phyloP scores from a whole-genome alignment of 768 basidiomycete species.

The Crucibulum laeve region DNA sequence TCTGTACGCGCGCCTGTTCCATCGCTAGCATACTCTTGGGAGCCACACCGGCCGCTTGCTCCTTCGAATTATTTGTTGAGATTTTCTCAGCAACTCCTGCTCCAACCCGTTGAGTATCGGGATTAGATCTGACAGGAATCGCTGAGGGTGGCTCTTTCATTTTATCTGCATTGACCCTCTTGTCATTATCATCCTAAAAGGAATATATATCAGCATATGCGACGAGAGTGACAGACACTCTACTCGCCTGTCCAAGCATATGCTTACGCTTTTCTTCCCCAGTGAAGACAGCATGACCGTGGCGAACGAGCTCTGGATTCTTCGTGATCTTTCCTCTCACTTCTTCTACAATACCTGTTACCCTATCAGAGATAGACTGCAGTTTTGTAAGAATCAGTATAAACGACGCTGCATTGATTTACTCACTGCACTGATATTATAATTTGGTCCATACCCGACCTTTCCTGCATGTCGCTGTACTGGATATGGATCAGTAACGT shows the following conservation, averaged over 20 bases:
- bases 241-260: conserved; percentile 17
- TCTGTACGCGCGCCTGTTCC: too few species aligned
- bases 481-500: conserved; percentile 21
- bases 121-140: too few species aligned
- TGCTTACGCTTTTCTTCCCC: conserved; percentile 28
- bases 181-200: too few species aligned
- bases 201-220: too few species aligned
- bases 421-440: conserved; percentile 22
- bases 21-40: too few species aligned
- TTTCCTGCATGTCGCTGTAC: conserved; percentile 33
- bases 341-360: conserved; percentile 27
- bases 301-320: conserved; percentile 13
- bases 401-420: neutral
- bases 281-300: conserved; percentile 24
- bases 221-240: too few species aligned
- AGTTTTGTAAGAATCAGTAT: neutral
- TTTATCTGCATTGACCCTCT: too few species aligned
- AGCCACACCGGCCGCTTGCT: too few species aligned
- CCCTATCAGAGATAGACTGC: conserved; percentile 25
- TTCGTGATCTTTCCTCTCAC: conserved; percentile 27
- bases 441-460: conserved; percentile 34
- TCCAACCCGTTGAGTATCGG: too few species aligned
- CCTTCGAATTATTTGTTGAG: too few species aligned
- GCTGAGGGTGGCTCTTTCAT: too few species aligned
- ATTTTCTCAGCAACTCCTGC: too few species aligned